Evolutionary conservation across 1,139 yeast species (phyloP), one percentile per base, ranked within the genome.

Genomic region (Kodamaea arcana): DNA sequence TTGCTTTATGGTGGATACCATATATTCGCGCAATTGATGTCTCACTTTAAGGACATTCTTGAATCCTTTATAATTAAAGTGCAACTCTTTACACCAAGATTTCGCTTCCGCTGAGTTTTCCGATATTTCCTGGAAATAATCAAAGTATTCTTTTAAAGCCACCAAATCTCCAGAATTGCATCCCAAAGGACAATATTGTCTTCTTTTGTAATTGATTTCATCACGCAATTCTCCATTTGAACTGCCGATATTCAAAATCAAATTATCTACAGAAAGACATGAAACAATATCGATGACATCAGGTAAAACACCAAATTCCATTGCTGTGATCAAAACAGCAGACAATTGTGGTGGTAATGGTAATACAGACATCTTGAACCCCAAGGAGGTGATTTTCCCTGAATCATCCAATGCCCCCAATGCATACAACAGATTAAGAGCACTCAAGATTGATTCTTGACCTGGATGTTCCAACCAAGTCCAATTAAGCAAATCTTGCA

Each of bases 391-490:
- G 41, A 92, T 80, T 22, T 73, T 64, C 1, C 97, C 97, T 1
- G 58, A 49, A 46, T 83, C 85, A 53, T 85, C 78, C 33, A 92
- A 65, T 0, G 98, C 97, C 3, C 81, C 80, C 30, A 92, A 65
- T 3, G 87, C 73, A 54, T 83, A 86, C 30, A 94, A 69, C 31
- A 88, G 84, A 39, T 81, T 78, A 36, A 92, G 67, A 0, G 96
- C 95, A 39, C 88, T 68, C 14, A 83, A 58, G 24, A 92, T 69
- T 0, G 97, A 74, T 11, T 80, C 84, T 45, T 78, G 73, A 2
- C 94, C 90, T 0, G 98, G 98, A 44, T 84, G 76, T 52, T 92
- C 95, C 31, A 94, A 69, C 97, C 97, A 92, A 12, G 85, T 72
- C 90, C 97, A 92, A 37, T 79, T 77, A 30, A 88, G 60, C 27